Conservation (phyloP, 768 basidiomycete genomes). For the Tylopilus rubrobrunneus region DNA sequence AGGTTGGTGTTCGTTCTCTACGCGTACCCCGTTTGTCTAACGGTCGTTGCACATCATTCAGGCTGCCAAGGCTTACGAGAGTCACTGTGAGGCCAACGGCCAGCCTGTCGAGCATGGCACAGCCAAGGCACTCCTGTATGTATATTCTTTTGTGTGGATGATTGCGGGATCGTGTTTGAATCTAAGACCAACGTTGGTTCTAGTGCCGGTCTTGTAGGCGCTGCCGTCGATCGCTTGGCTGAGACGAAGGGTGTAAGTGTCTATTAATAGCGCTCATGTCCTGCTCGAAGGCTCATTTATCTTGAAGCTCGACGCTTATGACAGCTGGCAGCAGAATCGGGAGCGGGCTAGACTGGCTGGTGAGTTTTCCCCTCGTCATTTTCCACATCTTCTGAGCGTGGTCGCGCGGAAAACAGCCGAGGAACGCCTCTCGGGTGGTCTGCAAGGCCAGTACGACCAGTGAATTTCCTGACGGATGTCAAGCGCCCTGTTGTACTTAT, state of each 20-base stretch:
- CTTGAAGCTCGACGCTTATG: neutral
- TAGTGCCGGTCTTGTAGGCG: conserved; percentile 8
- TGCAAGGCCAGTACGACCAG: no score
- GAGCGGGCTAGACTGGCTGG: no score
- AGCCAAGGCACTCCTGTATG: conserved; percentile 22
- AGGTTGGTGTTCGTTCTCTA: neutral
- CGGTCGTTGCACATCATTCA: neutral
- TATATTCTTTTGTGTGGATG: neutral
- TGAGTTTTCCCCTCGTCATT: no score
- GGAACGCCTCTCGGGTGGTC: no score
- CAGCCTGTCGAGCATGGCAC: conserved; percentile 18
- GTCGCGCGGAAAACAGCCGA: no score
- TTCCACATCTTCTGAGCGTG: no score
- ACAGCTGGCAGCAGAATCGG: no score
- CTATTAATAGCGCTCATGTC: neutral
- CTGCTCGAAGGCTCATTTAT: neutral
- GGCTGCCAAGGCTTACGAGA: conserved; percentile 19
- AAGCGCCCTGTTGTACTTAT: no score
- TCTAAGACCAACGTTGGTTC: neutral
- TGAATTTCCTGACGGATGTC: no score
- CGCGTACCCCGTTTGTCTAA: neutral
- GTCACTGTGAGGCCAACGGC: conserved; percentile 11
- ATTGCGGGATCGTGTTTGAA: neutral
- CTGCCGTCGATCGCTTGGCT: neutral
- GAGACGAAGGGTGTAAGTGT: conserved; percentile 21